Evolutionary conservation across 1,284 basidiomycete genomes (phyloP).

Genomic region (Fomitiporia mediterranea): DNA sequence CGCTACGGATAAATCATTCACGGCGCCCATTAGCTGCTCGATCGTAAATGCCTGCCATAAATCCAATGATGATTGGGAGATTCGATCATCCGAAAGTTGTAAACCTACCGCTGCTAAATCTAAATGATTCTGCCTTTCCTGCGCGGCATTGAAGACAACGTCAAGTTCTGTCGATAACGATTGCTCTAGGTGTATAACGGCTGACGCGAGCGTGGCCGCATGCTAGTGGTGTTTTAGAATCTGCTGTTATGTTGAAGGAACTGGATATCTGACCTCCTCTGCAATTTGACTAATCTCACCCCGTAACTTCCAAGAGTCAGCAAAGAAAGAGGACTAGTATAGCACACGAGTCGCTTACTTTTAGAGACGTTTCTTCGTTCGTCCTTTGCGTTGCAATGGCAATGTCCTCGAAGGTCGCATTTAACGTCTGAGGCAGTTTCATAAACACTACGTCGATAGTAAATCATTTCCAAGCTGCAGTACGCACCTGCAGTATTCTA

Average conservation of each 20-base stretch:
- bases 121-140: neutral
- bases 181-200: neutral
- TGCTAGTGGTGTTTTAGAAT: neutral
- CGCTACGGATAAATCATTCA: neutral
- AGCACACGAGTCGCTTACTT: neutral
- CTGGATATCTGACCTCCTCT: neutral
- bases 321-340: neutral
- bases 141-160: neutral
- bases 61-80: no score
- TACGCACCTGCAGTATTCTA: conserved; percentile 1
- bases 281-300: neutral
- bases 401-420: neutral
- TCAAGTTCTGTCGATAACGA: neutral
- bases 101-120: neutral
- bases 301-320: neutral
- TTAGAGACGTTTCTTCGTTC: neutral
- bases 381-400: neutral
- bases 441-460: no score
- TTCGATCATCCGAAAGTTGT: neutral
- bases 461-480: no score
- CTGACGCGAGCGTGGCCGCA: neutral
- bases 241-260: neutral
- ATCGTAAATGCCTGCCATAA: neutral
- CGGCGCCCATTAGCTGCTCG: neutral
- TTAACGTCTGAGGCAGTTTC: neutral